phyloP scores from a whole-genome alignment of 2,329 filamentous ascomycete genomes.

The Aspergillus sp. region DNA sequence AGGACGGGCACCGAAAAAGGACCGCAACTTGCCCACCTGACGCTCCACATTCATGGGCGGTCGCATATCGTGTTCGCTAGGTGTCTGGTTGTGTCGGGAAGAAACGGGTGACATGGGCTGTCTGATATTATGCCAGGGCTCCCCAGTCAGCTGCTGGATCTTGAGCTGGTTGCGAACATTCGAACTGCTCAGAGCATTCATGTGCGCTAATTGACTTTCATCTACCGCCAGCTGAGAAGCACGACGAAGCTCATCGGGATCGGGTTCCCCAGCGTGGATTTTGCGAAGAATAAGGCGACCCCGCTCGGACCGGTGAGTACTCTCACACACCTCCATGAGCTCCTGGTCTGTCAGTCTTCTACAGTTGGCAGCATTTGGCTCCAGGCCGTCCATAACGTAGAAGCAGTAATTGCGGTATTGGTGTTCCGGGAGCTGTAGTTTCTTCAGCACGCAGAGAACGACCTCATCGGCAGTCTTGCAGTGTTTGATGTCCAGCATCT shows the following conservation, averaged over 20 bases:
- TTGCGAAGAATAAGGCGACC: constrained; percentile 88
- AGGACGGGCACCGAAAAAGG: constrained; percentile 86
- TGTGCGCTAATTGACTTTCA: constrained; percentile 74
- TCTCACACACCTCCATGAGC: constrained; percentile 86
- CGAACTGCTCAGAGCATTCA: constrained; percentile 58
- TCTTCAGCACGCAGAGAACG: constrained; percentile 83
- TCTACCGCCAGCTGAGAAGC: constrained; percentile 88
- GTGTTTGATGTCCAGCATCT: constrained; percentile 88
- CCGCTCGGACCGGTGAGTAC: constrained; percentile 79
- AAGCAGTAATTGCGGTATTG: constrained; percentile 97
- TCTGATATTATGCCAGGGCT: constrained; percentile 80
- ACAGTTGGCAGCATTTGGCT: constrained; percentile 78
- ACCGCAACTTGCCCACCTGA: constrained; percentile 42
- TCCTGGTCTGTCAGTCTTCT: constrained; percentile 83
- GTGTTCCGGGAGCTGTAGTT: constrained; percentile 83
- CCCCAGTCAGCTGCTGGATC: constrained; percentile 84
- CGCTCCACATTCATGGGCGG: constrained; percentile 29
- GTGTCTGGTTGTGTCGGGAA: constrained; percentile 32
- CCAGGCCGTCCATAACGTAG: constrained; percentile 83
- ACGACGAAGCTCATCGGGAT: constrained; percentile 79
- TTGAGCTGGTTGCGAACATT: constrained; percentile 83
- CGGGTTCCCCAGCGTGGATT: constrained; percentile 88
- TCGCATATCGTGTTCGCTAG: constrained; percentile 32
- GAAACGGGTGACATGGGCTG: constrained; percentile 79
- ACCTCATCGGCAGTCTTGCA: constrained; percentile 92